Conservation (phyloP, 129 eudicot species). For the Flaveria sonorensis region DNA sequence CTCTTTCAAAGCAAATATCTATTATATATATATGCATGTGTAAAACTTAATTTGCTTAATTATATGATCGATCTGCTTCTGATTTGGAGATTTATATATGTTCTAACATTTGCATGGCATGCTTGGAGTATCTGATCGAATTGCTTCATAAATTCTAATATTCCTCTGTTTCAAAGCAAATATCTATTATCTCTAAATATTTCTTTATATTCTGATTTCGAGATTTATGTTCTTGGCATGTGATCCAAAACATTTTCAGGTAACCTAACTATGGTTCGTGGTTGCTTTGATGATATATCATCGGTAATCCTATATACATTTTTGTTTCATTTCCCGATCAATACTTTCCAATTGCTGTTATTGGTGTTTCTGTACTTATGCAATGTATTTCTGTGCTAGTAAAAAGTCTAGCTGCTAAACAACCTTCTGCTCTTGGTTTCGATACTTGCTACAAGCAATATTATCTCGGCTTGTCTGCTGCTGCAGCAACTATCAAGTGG, state of each 20-base stretch:
- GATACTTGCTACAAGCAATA: conserved; percentile 94
- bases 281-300: conserved; percentile 86
- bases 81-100: neutral
- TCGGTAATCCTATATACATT: conserved; percentile 44
- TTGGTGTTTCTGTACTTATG: conserved; percentile 29
- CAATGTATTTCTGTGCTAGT: conserved; percentile 46
- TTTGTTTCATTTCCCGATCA: neutral
- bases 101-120: conserved; percentile 41
- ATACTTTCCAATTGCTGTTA: neutral
- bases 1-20: too few species aligned
- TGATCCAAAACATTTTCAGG: conserved; percentile 38
- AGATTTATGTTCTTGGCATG: too few species aligned
- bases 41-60: conserved; percentile 1
- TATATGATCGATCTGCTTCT: neutral
- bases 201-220: too few species aligned
- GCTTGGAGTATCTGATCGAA: neutral
- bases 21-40: neutral
- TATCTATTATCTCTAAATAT: too few species aligned
- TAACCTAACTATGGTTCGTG: conserved; percentile 57
- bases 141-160: neutral
- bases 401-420: conserved; percentile 79
- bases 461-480: conserved; percentile 95
- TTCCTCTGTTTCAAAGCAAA: too few species aligned
- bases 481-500: conserved; percentile 97
- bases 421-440: conserved; percentile 94